A percentile compares a stretch with the other conserved stretches of the same genome.
phyloP scores from a whole-genome alignment of 2,329 filamentous ascomycete genomes.

The Botrytis byssoidea region DNA sequence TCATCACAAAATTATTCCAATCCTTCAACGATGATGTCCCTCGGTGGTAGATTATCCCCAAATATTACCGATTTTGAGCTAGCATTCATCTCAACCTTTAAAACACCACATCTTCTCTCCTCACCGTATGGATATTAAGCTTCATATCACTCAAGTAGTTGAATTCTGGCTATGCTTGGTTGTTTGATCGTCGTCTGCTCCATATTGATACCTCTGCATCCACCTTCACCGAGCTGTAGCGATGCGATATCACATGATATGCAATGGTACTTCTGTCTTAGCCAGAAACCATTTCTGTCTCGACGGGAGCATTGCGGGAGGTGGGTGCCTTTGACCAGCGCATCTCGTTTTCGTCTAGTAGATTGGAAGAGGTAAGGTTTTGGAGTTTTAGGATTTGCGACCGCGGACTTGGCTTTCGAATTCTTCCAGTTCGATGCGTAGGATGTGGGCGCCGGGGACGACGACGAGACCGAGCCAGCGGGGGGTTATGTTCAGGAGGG shows the following conservation, averaged over 20 bases:
- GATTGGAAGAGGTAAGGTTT: neutral
- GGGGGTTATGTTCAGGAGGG: conserved; percentile 57
- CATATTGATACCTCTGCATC: neutral
- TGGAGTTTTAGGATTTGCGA: neutral
- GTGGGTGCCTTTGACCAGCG: no score
- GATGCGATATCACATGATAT: neutral
- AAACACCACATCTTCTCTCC: neutral
- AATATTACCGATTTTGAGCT: neutral
- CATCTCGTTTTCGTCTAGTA: neutral
- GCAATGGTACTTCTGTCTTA: neutral
- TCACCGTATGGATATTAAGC: no score
- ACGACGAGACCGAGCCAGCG: conserved; percentile 88
- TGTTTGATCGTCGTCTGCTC: neutral
- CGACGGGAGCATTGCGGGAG: neutral
- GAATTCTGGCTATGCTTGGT: neutral
- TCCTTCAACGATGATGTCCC: neutral
- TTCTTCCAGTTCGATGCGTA: conserved; percentile 85
- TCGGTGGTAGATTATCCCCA: neutral
- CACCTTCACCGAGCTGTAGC: no score
- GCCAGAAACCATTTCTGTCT: neutral
- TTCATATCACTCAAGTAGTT: no score
- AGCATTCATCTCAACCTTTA: neutral
- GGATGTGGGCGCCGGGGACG: conserved; percentile 81
- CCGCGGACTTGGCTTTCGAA: conserved; percentile 49
- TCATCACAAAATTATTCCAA: neutral